These are phyloP conservation scores for Alternaria metachromatica DNA, from an alignment of 2,329 filamentous ascomycete genomes.

Conservation along the genomic window DNA sequence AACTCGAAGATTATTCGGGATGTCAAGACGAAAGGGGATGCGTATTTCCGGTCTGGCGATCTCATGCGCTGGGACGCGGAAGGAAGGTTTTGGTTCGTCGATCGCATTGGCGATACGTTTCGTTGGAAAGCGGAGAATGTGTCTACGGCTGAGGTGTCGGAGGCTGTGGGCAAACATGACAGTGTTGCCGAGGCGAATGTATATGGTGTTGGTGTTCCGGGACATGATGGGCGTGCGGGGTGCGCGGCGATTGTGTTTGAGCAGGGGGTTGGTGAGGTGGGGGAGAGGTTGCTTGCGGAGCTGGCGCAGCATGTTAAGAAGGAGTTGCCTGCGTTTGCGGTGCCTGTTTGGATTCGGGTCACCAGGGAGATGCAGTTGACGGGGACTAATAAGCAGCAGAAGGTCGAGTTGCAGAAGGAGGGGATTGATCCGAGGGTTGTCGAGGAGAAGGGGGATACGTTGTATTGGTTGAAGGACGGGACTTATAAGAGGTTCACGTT, in stretches of 20 bases:
- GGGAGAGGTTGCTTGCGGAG: conserved; percentile 19
- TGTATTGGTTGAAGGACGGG: conserved; percentile 51
- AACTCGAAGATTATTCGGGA: conserved; percentile 42
- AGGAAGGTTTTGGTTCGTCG: conserved; percentile 47
- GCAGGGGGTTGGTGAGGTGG: not conserved
- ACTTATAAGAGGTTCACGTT: conserved; percentile 36
- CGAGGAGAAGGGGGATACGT: conserved; percentile 42
- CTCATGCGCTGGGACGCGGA: conserved; percentile 41
- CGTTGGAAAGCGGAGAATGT: conserved; percentile 57
- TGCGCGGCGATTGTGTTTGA: conserved; percentile 52
- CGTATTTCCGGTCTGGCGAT: conserved; percentile 49
- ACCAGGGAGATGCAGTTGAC: conserved; percentile 51
- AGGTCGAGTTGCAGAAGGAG: conserved; percentile 50
- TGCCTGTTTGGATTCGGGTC: conserved; percentile 53
- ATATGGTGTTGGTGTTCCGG: conserved; percentile 54
- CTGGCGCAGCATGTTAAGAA: conserved; percentile 47
- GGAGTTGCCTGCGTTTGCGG: conserved; percentile 52
- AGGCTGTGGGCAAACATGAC: conserved; percentile 49
- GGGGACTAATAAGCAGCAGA: conserved; percentile 57
- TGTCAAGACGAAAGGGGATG: conserved; percentile 45
- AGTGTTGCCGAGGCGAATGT: conserved; percentile 53
- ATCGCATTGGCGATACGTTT: conserved; percentile 50
- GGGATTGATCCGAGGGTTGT: conserved; percentile 52
- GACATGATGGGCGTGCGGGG: conserved; percentile 54
- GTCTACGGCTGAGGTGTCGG: conserved; percentile 53